Evolutionary conservation across 2,329 filamentous ascomycete genomes (phyloP), one percentile per base, ranked within the genome.

Genomic region (Plenodomus lindquistii): DNA sequence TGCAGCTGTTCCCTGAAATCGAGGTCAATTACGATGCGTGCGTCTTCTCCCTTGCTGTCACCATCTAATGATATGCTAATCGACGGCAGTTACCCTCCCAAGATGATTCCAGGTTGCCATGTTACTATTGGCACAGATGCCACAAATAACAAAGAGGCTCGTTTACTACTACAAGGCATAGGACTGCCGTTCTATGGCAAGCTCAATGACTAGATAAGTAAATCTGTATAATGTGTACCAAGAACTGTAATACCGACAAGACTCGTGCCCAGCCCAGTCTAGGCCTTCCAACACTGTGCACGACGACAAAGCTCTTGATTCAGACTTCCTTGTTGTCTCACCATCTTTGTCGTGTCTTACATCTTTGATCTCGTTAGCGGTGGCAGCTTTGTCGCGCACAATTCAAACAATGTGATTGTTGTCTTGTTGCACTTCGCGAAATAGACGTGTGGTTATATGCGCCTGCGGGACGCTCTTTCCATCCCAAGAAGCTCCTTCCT

Each of bases 21-120:
- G 92, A 97, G 74, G 85, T 91, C 63, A 97, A 96, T 77, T 96
- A 94, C 69, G 90, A 96, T 75, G 79, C 82, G 91, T 96, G 76
- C 81, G 89, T 82, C 5, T 2, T 37, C 3, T 34, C 8, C 9
- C n/a, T 8, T 10, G 34, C 15, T 10, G 11, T 11, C n/a, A 11
- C 3, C 17, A 21, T 13, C 7, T 1, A 2, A 13, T n/a, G 17
- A 13, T 9, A 24, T 34, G 17, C 56, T 65, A 29, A 63, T 37
- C 17, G 13, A 6, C 17, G 17, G 17, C 44, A 85, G 82, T 71
- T 86, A 85, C 60, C 82, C 82, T 3, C 78, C 82, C 4, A 84
- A 83, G 75, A 87, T 94, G 87, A 88, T 96, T 60, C 89, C 92
- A 15, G 91, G 91, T 69, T 88, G 87, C 70, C 84, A 94, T 64